Conservation (phyloP, 345 rosid genomes). For the Heritiera littoralis region DNA sequence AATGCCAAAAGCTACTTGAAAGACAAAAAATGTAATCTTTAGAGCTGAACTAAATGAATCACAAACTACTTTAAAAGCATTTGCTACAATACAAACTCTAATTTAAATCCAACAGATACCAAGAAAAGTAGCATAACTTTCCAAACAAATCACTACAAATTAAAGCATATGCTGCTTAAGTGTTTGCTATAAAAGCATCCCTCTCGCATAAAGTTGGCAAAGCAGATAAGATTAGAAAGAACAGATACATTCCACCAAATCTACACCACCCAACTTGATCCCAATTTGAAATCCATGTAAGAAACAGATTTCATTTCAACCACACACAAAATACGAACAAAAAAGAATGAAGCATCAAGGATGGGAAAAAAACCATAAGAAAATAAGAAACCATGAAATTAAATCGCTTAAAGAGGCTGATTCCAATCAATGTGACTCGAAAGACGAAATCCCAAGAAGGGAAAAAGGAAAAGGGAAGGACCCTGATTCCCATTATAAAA, state of each 20-base stretch:
- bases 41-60: not conserved
- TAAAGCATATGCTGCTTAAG: not conserved
- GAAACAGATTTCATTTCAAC: not conserved
- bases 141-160: not conserved
- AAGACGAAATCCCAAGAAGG: not conserved
- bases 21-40: not conserved
- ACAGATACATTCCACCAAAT: not conserved
- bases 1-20: not conserved
- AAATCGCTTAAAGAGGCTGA: not conserved
- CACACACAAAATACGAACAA: not conserved
- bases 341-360: not conserved
- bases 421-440: conserved; percentile 12
- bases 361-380: not conserved
- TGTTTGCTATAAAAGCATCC: not conserved
- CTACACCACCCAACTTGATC: not conserved
- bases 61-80: not conserved
- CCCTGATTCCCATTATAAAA: conserved; percentile 11
- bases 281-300: too few species aligned
- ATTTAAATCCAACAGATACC: not conserved
- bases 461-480: too few species aligned
- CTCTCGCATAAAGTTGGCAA: not conserved
- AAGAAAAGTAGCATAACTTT: not conserved
- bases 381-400: not conserved
- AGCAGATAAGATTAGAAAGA: not conserved
- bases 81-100: not conserved